Evolutionary conservation across 2,329 filamentous ascomycete species (phyloP).

Genomic region (Colletotrichum shisoi): DNA sequence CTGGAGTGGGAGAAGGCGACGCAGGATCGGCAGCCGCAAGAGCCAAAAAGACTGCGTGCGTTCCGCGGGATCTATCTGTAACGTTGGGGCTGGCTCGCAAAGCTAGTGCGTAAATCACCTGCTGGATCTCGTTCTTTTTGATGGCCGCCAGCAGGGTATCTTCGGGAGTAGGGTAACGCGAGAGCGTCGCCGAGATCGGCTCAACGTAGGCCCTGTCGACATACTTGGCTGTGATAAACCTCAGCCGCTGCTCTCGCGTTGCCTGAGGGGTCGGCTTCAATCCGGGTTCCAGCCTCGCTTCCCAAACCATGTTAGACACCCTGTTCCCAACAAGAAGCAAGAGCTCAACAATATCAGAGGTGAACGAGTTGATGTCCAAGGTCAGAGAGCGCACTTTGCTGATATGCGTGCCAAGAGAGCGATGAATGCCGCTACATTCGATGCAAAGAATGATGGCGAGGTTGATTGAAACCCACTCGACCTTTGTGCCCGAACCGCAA

Average conservation of each 20-base stretch:
- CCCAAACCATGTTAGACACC: slow-evolving; percentile 96
- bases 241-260: slow-evolving; percentile 87
- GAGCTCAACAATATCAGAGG: slow-evolving; percentile 94
- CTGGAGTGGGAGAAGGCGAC: slow-evolving; percentile 65
- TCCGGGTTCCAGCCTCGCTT: slow-evolving; percentile 78
- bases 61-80: slow-evolving; percentile 83
- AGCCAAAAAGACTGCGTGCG: slow-evolving; percentile 88
- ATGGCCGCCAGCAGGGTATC: slow-evolving; percentile 91
- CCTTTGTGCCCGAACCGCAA: slow-evolving; percentile 88
- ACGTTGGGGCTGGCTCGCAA: slow-evolving; percentile 87
- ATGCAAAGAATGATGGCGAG: slow-evolving; percentile 95
- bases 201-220: slow-evolving; percentile 84
- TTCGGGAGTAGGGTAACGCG: slow-evolving; percentile 79
- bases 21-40: slow-evolving; percentile 92
- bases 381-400: slow-evolving; percentile 96
- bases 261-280: slow-evolving; percentile 79
- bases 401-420: slow-evolving; percentile 95
- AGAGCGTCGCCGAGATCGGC: slow-evolving; percentile 76
- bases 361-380: slow-evolving; percentile 94
- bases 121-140: slow-evolving; percentile 94
- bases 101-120: slow-evolving; percentile 89
- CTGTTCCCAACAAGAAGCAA: slow-evolving; percentile 91
- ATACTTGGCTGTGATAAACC: slow-evolving; percentile 95
- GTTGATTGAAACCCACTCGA: slow-evolving; percentile 99
- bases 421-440: slow-evolving; percentile 96